Percentiles rank a stretch among this genome's conserved stretches.
phyloP scores from a whole-genome alignment of 768 basidiomycete species.

The Leucocoprinus birnbaumii region DNA sequence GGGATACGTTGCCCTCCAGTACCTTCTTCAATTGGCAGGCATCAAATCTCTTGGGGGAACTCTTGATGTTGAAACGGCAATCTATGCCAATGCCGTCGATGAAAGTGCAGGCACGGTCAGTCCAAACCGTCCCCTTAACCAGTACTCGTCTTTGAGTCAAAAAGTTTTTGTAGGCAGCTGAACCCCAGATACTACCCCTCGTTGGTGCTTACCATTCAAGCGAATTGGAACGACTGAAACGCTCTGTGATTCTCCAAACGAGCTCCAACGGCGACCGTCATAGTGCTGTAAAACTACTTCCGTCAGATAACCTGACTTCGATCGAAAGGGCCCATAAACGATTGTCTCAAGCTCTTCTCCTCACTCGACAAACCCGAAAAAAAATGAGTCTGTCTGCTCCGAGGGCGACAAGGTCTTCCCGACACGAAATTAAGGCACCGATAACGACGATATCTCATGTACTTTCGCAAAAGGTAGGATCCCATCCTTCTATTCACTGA shows the following conservation, averaged over 20 bases:
- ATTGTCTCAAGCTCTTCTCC: neutral
- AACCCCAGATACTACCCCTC: conserved; percentile 31
- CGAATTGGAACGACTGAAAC: conserved; percentile 29
- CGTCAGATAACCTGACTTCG: neutral
- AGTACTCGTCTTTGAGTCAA: neutral
- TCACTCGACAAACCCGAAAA: too few relatives aligned
- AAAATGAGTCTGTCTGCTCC: too few relatives aligned
- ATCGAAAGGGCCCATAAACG: neutral
- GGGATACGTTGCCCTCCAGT: neutral
- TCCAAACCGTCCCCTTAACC: neutral
- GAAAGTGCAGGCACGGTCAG: too few relatives aligned
- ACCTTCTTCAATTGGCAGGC: neutral
- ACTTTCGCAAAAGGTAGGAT: too few relatives aligned
- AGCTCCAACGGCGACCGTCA: too few relatives aligned
- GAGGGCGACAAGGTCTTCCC: too few relatives aligned
- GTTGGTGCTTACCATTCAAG: conserved; percentile 47
- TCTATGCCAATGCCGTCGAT: too few relatives aligned
- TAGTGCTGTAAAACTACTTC: neutral
- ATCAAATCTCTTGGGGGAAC: neutral
- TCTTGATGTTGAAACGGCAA: too few relatives aligned
- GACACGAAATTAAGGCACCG: too few relatives aligned
- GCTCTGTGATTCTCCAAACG: conserved; percentile 19
- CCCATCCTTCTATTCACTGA: neutral
- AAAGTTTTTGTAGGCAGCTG: neutral
- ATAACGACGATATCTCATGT: too few relatives aligned